phyloP scores from a whole-genome alignment of 192 early-diverging fungal species.

The Podila epigama region DNA sequence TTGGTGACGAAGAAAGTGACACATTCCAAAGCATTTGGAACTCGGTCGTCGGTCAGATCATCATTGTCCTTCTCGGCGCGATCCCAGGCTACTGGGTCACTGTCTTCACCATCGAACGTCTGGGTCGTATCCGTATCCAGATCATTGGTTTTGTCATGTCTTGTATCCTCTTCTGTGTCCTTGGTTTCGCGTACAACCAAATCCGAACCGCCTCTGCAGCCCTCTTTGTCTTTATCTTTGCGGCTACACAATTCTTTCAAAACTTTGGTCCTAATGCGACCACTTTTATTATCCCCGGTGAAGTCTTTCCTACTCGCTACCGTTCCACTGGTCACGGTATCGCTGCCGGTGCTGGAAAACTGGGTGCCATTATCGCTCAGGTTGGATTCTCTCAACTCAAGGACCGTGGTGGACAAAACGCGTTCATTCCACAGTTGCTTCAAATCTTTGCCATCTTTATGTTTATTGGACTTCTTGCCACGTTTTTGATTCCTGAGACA shows the following conservation, averaged over 20 bases:
- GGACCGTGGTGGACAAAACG: slow-evolving; percentile 71
- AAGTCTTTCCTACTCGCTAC: slow-evolving; percentile 85
- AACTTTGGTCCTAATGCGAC: slow-evolving; percentile 98
- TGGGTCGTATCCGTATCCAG: slow-evolving; percentile 92
- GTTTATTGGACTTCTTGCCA: slow-evolving; percentile 70
- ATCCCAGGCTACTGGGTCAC: slow-evolving; percentile 96
- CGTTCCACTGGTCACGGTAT: slow-evolving; percentile 84
- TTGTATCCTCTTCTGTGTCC: slow-evolving; percentile 74
- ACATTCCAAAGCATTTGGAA: slow-evolving; percentile 50
- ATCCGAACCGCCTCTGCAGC: slow-evolving; percentile 64
- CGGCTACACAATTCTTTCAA: slow-evolving; percentile 79
- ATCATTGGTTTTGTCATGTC: slow-evolving; percentile 79
- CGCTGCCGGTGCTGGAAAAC: slow-evolving; percentile 79
- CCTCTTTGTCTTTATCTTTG: slow-evolving; percentile 72
- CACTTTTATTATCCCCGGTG: slow-evolving; percentile 85
- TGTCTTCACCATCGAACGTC: slow-evolving; percentile 83
- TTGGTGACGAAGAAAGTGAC: slow-evolving; percentile 49
- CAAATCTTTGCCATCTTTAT: slow-evolving; percentile 81
- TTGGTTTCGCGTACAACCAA: slow-evolving; percentile 75
- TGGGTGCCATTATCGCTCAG: slow-evolving; percentile 80
- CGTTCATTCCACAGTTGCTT: slow-evolving; percentile 66
- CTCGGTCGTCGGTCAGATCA: slow-evolving; percentile 85
- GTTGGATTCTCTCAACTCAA: slow-evolving; percentile 75
- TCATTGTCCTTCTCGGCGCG: slow-evolving; percentile 82
- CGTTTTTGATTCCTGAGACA: slow-evolving; percentile 80